Base-by-base conservation (phyloP, 768 basidiomycete species). In the Daedaleopsis nitida region DNA sequence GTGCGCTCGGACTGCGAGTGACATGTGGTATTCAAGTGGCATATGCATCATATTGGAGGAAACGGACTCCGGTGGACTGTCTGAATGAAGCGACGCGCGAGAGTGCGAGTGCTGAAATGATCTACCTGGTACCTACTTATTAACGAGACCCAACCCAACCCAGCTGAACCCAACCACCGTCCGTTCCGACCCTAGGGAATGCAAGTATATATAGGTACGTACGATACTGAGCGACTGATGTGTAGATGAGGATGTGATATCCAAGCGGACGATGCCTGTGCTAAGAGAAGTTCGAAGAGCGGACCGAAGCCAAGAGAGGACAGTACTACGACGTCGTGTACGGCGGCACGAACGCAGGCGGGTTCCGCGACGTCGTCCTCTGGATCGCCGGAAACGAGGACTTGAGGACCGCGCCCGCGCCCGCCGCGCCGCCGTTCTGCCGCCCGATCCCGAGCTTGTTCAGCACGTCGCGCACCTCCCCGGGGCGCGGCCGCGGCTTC, bases 371-470 rank as follows among this genome's bases (percentile, higher is more conserved):
- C 62, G 79, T 77, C 17, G 77, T 67, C 64, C 73, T 82, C 67
- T 82, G 84, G 35, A 83, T 65, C 3, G 80, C 71, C 12, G 88
- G 83, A 69, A 91, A 91, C 50, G 91, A 89, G 13, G 88, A 81
- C 74, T 90, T 92, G 52, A 92, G 72, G 55, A 88, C 85, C 52
- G 78, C 78, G 51, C 79, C 85, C 55, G 17, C 21, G 44, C 44
- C 27, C 27, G 27, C 27, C 27, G 27, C 44, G n/a, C 21, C 23
- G 7, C 76, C 78, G 70, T 84, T 77, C 58, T 77, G 84, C 73
- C 88, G 92, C 23, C 91, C 89, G 60, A 94, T 90, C 23, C 92
- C 92, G n/a, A 94, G 77, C 63, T 83, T 88, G 62, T 88, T 90
- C 63, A 94, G 74, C 54, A 94, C 88, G 59, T 94, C 92, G 53